Conservation (phyloP, 768 basidiomycete genomes). For the Xerocomus brunneocitrinus region DNA sequence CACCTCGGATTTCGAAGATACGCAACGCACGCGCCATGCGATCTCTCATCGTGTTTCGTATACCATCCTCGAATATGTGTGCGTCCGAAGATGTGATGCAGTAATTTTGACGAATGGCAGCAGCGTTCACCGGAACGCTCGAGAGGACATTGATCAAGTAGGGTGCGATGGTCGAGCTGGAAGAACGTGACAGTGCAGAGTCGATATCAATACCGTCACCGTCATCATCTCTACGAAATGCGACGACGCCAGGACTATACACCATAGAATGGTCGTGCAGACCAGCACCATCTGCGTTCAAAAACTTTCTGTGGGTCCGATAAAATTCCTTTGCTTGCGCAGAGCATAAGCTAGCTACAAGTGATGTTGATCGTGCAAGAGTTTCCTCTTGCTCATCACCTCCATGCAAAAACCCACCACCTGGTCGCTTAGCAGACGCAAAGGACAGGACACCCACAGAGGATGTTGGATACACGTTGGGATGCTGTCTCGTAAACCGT, state of each 20-base stretch:
- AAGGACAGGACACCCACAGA: conserved; percentile 39
- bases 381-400: conserved; percentile 44
- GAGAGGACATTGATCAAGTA: conserved; percentile 39
- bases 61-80: conserved; percentile 35
- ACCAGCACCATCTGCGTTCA: conserved; percentile 36
- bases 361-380: conserved; percentile 38
- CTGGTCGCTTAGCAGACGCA: conserved; percentile 41
- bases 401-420: conserved; percentile 42
- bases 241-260: conserved; percentile 41
- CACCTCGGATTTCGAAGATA: conserved; percentile 40
- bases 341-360: conserved; percentile 36
- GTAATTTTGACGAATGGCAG: conserved; percentile 37
- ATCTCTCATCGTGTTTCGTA: conserved; percentile 41
- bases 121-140: conserved; percentile 41
- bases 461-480: conserved; percentile 21
- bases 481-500: conserved; percentile 8
- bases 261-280: conserved; percentile 46
- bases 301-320: conserved; percentile 33
- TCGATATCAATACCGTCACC: conserved; percentile 16
- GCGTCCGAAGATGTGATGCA: conserved; percentile 31
- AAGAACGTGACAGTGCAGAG: conserved; percentile 5
- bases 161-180: conserved; percentile 33
- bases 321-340: conserved; percentile 38
- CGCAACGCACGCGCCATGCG: conserved; percentile 45
- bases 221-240: conserved; percentile 38